Evolutionary conservation across 2,329 filamentous ascomycete species (phyloP).

Genomic region (Cadophora luteo-olivacea): DNA sequence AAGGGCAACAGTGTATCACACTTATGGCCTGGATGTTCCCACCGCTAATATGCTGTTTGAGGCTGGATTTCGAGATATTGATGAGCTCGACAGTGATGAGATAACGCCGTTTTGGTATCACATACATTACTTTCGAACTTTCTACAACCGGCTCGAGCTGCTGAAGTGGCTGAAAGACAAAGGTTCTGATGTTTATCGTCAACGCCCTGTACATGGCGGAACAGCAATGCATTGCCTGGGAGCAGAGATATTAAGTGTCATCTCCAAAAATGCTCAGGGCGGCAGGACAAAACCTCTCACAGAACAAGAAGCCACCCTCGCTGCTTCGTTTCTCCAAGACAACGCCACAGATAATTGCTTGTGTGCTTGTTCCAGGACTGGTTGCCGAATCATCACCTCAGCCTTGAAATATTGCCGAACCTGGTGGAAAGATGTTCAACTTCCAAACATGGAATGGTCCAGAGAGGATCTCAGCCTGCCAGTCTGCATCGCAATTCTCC

Average conservation of each 20-base stretch:
- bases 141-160: too few species aligned
- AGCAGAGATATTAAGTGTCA: too few species aligned
- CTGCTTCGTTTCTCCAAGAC: not conserved
- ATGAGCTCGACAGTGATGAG: not conserved
- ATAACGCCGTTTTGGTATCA: not conserved
- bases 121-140: too few species aligned
- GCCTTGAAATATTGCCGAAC: not conserved
- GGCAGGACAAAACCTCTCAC: not conserved
- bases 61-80: conserved; percentile 7
- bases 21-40: not conserved
- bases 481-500: not conserved
- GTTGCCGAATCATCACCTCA: conserved; percentile 9
- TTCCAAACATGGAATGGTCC: too few species aligned
- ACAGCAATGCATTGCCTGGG: not conserved
- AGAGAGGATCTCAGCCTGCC: not conserved
- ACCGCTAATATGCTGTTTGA: not conserved
- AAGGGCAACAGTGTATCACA: not conserved
- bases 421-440: not conserved
- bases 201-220: not conserved
- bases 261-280: too few species aligned
- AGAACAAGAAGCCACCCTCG: not conserved
- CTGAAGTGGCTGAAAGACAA: conserved; percentile 10
- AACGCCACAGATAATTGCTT: conserved; percentile 1
- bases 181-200: not conserved
- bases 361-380: not conserved